Evolutionary conservation across 2,329 filamentous ascomycete species (phyloP).

Genomic region (Verticillium nonalfalfae): DNA sequence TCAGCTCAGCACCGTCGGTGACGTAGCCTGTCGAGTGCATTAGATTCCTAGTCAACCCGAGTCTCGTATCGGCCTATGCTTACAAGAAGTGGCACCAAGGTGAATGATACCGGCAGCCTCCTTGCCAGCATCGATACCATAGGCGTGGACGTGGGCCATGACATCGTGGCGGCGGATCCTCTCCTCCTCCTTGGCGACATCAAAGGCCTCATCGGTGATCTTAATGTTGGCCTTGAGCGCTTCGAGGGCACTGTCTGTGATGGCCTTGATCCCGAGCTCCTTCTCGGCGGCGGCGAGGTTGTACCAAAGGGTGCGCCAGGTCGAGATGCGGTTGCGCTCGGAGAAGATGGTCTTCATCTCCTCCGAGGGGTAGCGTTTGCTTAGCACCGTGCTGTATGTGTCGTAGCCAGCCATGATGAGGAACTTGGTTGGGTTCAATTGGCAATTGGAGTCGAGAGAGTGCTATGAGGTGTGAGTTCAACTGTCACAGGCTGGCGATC

Average conservation of each 20-base stretch:
- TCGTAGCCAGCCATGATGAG: constrained; percentile 27
- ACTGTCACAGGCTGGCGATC: background rate
- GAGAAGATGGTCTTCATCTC: constrained; percentile 80
- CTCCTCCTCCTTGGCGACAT: constrained; percentile 69
- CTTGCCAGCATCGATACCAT: constrained; percentile 62
- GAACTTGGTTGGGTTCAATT: background rate
- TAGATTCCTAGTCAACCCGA: background rate
- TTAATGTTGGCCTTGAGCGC: constrained; percentile 69
- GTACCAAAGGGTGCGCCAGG: constrained; percentile 82
- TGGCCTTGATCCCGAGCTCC: constrained; percentile 67
- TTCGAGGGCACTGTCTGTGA: constrained; percentile 67
- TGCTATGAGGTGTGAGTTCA: background rate
- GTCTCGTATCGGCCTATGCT: background rate
- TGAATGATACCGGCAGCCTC: constrained; percentile 81
- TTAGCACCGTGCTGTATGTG: constrained; percentile 53
- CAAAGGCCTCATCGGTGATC: constrained; percentile 75
- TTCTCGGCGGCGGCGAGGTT: constrained; percentile 76
- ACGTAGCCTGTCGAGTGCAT: constrained; percentile 29
- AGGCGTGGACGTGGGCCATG: constrained; percentile 58
- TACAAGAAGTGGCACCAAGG: constrained; percentile 50
- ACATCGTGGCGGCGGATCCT: constrained; percentile 55
- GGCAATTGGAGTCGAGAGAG: background rate
- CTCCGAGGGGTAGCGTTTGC: constrained; percentile 63
- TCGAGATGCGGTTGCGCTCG: constrained; percentile 65
- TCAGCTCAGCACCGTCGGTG: constrained; percentile 73